Base-by-base conservation (phyloP, 2,329 filamentous ascomycete genomes). In the Hymenoscyphus fraxineus region DNA sequence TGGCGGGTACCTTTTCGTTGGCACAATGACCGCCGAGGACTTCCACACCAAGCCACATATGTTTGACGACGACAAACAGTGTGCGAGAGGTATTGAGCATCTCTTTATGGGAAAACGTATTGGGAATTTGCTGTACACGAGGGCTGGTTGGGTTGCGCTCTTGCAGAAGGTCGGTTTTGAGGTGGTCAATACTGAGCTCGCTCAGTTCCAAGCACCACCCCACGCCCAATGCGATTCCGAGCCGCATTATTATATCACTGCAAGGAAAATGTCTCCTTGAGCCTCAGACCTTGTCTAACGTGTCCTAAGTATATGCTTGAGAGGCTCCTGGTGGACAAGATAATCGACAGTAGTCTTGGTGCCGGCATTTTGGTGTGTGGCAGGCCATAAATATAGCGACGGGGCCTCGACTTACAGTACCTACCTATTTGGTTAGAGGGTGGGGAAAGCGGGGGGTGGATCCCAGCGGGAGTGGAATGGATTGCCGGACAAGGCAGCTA, bases 61-160 rank as follows among this genome's bases (percentile, higher is more conserved):
- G 59, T 68, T 60, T 41, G 61, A 70, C 40, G 13, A 44, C 15
- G 69, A 70, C 59, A 61, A 60, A 19, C 39, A 59, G 15, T 67
- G 66, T 57, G 68, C 63, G 4, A 47, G 44, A 19, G 58, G 62
- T 9, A 39, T 67, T 47, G 57, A 66, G 39, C 55, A 38, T 57
- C 68, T 19, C 3, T 70, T 70, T 44, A 66, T 70, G 66, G 68
- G 63, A 6, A 66, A 63, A 9, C 65, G 31, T 32, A 44, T 63
- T 44, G 41, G 16, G n/a, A 56, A 44, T 6, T 59, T 58, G 61
- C 59, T 64, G 6, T 66, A 60, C 44, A 64, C 62, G 13, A 62
- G 57, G 13, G 12, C 58, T 16, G 64, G 64, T 44, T 66, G 62
- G 62, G 44, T 22, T 22, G 22, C 3, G 2, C 22, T 66, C 10